These are phyloP conservation scores for Phoma sp. DNA, from an alignment of 2,329 filamentous ascomycete species.

Conservation along the genomic window DNA sequence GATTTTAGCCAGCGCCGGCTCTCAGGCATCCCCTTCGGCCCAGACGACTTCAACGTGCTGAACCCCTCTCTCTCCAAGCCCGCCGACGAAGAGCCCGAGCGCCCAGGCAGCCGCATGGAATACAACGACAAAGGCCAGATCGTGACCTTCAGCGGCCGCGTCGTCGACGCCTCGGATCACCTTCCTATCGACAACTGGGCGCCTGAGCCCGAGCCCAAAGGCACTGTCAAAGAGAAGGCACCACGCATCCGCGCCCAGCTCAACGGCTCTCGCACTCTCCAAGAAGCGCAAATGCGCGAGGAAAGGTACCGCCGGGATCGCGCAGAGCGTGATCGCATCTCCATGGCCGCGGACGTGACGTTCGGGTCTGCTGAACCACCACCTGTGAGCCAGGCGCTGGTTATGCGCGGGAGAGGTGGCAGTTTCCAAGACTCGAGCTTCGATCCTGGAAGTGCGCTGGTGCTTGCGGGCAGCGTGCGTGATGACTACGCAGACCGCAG, in stretches of 20 bases:
- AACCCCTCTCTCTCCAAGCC: constrained; percentile 61
- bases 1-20: constrained; percentile 53
- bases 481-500: constrained; percentile 21
- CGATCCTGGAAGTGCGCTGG: constrained; percentile 17
- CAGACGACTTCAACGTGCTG: constrained; percentile 75
- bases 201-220: constrained; percentile 73
- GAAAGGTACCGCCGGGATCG: constrained; percentile 42
- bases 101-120: constrained; percentile 49
- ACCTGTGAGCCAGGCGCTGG: constrained; percentile 36
- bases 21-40: constrained; percentile 72
- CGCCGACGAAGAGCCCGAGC: constrained; percentile 34
- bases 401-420: constrained; percentile 11
- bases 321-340: constrained; percentile 41
- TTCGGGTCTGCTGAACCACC: constrained; percentile 23
- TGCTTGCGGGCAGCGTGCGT: constrained; percentile 27
- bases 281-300: constrained; percentile 42
- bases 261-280: constrained; percentile 56
- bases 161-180: constrained; percentile 82
- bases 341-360: constrained; percentile 35
- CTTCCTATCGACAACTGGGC: constrained; percentile 79
- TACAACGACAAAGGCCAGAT: constrained; percentile 68
- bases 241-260: constrained; percentile 55
- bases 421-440: constrained; percentile 14
- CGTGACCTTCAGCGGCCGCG: constrained; percentile 74
- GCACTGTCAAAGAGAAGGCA: constrained; percentile 49